Evolutionary conservation across 805 yeast genomes (phyloP).

Genomic region (Cyberlindnera samutprakarnensis): DNA sequence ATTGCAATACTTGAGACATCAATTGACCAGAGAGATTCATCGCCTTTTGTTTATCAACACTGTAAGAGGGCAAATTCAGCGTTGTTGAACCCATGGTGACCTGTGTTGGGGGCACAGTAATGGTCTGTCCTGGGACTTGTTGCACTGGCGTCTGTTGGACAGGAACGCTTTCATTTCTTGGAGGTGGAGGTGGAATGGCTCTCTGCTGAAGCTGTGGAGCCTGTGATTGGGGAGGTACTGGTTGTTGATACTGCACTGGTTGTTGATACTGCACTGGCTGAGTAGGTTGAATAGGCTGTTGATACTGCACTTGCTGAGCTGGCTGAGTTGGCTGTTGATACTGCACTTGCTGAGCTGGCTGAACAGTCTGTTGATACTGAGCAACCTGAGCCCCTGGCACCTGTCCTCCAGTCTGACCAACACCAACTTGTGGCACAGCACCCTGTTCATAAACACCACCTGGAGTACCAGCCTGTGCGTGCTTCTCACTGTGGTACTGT

Average conservation of each 20-base stretch:
- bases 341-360: background rate
- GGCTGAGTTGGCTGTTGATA: slow-evolving; percentile 8
- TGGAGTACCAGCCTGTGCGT: background rate
- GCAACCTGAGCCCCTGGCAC: background rate
- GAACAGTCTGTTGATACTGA: slow-evolving; percentile 1
- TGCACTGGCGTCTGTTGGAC: too few relatives aligned
- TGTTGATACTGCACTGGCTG: slow-evolving; percentile 4
- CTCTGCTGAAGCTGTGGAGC: slow-evolving; percentile 1
- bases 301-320: slow-evolving; percentile 4
- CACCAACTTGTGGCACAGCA: slow-evolving; percentile 1
- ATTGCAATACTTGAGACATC: slow-evolving; percentile 5
- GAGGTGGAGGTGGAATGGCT: background rate
- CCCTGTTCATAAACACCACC: slow-evolving; percentile 1
- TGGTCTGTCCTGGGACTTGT: too few relatives aligned
- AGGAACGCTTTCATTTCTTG: too few relatives aligned
- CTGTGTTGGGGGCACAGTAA: slow-evolving; percentile 9
- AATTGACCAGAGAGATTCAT: slow-evolving; percentile 9
- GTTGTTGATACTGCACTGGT: background rate
- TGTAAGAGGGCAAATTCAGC: slow-evolving; percentile 10
- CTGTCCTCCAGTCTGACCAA: background rate
- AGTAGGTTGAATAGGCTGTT: slow-evolving; percentile 2
- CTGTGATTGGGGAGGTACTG: slow-evolving; percentile 2
- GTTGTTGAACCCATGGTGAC: slow-evolving; percentile 7
- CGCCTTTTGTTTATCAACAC: slow-evolving; percentile 12
- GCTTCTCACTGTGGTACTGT: slow-evolving; percentile 23